Conservation (phyloP, 805 yeast species). For the Saturnispora diversa region DNA sequence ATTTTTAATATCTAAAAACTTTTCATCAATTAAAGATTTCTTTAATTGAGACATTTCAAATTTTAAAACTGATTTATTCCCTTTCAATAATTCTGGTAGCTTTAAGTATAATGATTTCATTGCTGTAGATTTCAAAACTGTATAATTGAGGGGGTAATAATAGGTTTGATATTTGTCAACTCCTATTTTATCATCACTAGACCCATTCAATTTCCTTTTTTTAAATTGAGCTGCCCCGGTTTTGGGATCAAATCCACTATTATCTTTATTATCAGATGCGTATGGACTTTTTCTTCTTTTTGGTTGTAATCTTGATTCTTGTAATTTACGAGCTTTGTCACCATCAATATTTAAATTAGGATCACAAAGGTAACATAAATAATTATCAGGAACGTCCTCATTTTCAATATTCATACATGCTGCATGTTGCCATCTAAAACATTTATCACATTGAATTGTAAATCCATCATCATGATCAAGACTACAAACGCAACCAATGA, state of each 20-base stretch:
- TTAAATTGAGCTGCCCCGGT: conserved; percentile 16
- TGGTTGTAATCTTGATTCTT: conserved; percentile 31
- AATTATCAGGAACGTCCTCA: conserved; percentile 74
- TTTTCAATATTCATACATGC: conserved; percentile 74
- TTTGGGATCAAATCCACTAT: conserved; percentile 3
- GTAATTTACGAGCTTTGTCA: conserved; percentile 27
- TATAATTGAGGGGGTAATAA: conserved; percentile 39
- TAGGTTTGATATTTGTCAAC: conserved; percentile 44
- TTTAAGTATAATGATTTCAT: conserved; percentile 25
- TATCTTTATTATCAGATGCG: conserved; percentile 7
- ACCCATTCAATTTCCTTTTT: conserved; percentile 29
- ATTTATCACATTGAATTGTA: conserved; percentile 88
- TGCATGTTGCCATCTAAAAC: conserved; percentile 93
- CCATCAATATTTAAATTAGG: conserved; percentile 36
- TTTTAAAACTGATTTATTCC: conserved; percentile 20
- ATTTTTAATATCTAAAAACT: conserved; percentile 37
- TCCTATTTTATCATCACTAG: conserved; percentile 35
- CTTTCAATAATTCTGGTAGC: conserved; percentile 22
- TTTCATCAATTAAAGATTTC: conserved; percentile 8
- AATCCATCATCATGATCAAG: conserved; percentile 86
- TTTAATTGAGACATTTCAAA: conserved; percentile 24
- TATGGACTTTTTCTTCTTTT: conserved; percentile 24
- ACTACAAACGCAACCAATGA: conserved; percentile 84
- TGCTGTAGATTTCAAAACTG: conserved; percentile 36
- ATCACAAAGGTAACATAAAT: conserved; percentile 72